Base-by-base conservation (phyloP, 75 land plant species). In the Cryptomeria japonica region DNA sequence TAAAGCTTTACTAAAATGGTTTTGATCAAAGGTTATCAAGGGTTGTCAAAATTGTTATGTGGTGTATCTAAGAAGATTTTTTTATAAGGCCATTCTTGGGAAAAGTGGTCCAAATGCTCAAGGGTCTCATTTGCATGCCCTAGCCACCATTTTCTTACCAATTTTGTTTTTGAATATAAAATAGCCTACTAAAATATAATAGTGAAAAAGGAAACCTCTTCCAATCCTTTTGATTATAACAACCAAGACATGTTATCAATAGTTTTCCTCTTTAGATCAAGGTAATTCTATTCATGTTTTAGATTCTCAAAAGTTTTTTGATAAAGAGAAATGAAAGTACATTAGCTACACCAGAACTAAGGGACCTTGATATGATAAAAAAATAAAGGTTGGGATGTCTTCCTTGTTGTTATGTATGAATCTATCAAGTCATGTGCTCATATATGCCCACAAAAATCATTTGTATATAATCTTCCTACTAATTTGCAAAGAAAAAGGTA, bases 91-190 rank as follows among this genome's bases (percentile, higher is more conserved):
- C 93, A 0, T 75, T 92, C 0, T 92, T 93, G 93, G 58, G 87
- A 37, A 89, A 86, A 44, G 95, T 94, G 15, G 94, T 93, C 47
- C 88, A 90, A 75, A 94, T 94, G 93, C 92, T 94, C 25, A 93
- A 94, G 80, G 94, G 94, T 44, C 49, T 86, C 11, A 41, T 41
- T 18, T 55, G 83, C 7, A 91, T 94, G 39, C 89, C 89, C 39
- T 86, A 88, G 38, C 93, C 92, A 1, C 95, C 95, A 22, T 83
- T 83, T 51, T 58, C 89, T 15, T 87, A 85, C 37, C 84, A 70
- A 14, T 44, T 85, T n/a, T 86, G 82, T 28, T 88, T 76, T 76
- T 75, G 90, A 11, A 32, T 91, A 2, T n/a, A n/a, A n/a, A n/a
- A n/a, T n/a, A n/a, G n/a, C n/a, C n/a, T n/a, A n/a, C n/a, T n/a